A percentile compares a stretch with the other conserved stretches of the same genome.
Evolutionary conservation across 306 rosid species (phyloP).

Genomic region (Vigna trinervia): DNA sequence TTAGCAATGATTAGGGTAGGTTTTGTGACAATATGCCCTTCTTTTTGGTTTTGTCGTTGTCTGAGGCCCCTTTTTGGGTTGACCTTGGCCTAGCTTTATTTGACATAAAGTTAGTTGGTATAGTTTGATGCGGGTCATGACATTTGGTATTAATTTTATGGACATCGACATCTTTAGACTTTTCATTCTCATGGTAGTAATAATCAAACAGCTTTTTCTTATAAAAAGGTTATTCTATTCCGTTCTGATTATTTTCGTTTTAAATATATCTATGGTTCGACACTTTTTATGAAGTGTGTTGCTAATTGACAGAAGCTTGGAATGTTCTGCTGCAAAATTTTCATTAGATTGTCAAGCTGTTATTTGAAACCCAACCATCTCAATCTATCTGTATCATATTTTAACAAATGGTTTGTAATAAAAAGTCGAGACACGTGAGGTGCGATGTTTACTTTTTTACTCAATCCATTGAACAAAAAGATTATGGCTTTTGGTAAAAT

Average conservation of each 20-base stretch:
- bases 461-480: not conserved
- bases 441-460: not conserved
- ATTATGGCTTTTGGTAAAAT: not conserved
- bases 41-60: conserved; percentile 27
- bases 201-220: conserved; percentile 34
- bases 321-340: not conserved
- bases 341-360: not conserved
- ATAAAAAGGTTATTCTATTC: conserved; percentile 8
- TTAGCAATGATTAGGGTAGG: conserved; percentile 49
- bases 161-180: conserved; percentile 36
- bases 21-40: conserved; percentile 41
- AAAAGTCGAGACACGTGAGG: not conserved
- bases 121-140: conserved; percentile 4
- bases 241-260: not conserved
- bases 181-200: conserved; percentile 18
- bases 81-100: conserved; percentile 17
- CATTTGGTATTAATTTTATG: conserved; percentile 32
- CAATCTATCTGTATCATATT: not conserved
- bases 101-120: conserved; percentile 31
- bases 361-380: not conserved
- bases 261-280: not conserved
- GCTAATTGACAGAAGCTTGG: not conserved
- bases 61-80: conserved; percentile 21
- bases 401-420: not conserved
- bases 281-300: not conserved